Conservation (phyloP, 108 stramenopile species). For the Skeletonema menzelii region DNA sequence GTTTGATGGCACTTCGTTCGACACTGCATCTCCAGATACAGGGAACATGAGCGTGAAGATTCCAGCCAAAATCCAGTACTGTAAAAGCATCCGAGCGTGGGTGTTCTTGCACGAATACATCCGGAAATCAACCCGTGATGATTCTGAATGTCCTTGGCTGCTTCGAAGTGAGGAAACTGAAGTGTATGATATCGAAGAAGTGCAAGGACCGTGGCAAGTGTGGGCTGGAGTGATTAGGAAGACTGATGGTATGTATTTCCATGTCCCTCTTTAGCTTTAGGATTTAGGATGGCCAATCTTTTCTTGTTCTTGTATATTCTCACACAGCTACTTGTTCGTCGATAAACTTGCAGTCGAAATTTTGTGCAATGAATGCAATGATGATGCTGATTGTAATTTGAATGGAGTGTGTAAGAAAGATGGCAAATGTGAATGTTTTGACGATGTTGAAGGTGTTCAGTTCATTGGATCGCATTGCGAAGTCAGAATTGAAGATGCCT, state of each 20-base stretch:
- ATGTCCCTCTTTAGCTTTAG: no score
- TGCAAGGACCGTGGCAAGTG: neutral
- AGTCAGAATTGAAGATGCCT: neutral
- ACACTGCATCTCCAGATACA: neutral
- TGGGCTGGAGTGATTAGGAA: constrained; percentile 2
- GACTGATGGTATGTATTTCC: neutral
- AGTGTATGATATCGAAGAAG: constrained; percentile 4
- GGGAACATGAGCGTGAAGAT: neutral
- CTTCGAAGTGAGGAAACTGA: constrained; percentile 9
- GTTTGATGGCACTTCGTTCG: neutral
- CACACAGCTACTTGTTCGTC: no score
- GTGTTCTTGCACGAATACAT: constrained; percentile 16
- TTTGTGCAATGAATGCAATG: no score
- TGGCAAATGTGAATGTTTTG: neutral
- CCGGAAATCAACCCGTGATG: constrained; percentile 5
- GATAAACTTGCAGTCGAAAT: no score
- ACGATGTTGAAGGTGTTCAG: neutral
- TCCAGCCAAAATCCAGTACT: constrained; percentile 18
- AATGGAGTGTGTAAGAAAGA: neutral
- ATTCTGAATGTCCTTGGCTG: constrained; percentile 7
- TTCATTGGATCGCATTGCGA: neutral
- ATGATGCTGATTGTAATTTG: constrained; percentile 3
- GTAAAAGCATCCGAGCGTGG: constrained; percentile 1
- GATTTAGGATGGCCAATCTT: no score
- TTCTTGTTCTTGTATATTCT: no score